Evolutionary conservation across 2,329 filamentous ascomycete genomes (phyloP).

Genomic region (Setomelanomma holmii): DNA sequence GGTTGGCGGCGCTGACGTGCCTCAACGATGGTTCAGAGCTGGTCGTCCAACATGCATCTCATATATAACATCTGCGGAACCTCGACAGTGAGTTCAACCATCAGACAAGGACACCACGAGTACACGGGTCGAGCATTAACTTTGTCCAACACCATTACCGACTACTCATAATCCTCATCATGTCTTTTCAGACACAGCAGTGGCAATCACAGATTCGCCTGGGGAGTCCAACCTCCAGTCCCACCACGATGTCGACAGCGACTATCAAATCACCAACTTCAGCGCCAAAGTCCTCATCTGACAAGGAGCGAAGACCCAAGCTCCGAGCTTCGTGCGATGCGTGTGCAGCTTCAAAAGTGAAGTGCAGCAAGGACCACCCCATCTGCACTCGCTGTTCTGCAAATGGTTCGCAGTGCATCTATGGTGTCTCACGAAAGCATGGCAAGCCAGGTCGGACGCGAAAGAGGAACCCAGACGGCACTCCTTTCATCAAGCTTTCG

Average conservation of each 20-base stretch:
- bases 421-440: constrained; percentile 45
- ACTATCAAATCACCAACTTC: constrained; percentile 22
- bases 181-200: constrained; percentile 33
- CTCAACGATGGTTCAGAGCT: not conserved
- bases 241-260: constrained; percentile 11
- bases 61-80: constrained; percentile 3
- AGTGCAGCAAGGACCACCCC: constrained; percentile 47
- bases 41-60: not conserved
- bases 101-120: not conserved
- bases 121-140: not conserved
- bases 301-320: constrained; percentile 34
- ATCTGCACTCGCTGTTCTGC: constrained; percentile 39
- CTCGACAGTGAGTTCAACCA: not conserved
- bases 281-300: constrained; percentile 22
- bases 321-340: constrained; percentile 47
- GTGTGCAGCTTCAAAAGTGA: constrained; percentile 48
- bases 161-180: constrained; percentile 12
- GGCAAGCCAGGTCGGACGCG: constrained; percentile 43
- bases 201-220: constrained; percentile 29
- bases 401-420: constrained; percentile 39
- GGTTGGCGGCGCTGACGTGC: constrained; percentile 1
- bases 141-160: constrained; percentile 2
- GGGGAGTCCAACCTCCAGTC: constrained; percentile 12
- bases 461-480: constrained; percentile 43
- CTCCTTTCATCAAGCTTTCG: constrained; percentile 37